A percentile compares a stretch with the other conserved stretches of the same genome.
phyloP scores from a whole-genome alignment of 1,284 basidiomycete genomes.

The Exobasidium cylindrosporum region DNA sequence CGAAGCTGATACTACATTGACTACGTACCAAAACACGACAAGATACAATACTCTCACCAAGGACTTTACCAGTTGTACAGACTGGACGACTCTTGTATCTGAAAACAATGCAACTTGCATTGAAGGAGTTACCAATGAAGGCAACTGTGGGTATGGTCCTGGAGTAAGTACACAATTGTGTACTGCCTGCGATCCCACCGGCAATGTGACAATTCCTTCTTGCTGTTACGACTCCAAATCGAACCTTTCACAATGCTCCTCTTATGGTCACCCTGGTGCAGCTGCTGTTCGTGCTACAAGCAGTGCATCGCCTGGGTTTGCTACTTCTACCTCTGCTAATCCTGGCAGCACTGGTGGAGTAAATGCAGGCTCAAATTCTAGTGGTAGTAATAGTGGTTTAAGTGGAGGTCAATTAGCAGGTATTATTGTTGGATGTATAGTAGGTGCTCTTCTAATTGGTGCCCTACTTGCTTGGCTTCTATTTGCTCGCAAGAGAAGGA shows the following conservation, averaged over 20 bases:
- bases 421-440: slow-evolving; percentile 36
- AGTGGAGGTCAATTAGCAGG: slow-evolving; percentile 33
- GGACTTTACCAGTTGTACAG: slow-evolving; percentile 54
- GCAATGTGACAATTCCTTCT: slow-evolving; percentile 31
- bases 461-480: slow-evolving; percentile 31
- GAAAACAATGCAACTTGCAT: slow-evolving; percentile 56
- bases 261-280: slow-evolving; percentile 41
- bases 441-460: slow-evolving; percentile 40
- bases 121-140: slow-evolving; percentile 56
- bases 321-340: slow-evolving; percentile 16
- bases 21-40: slow-evolving; percentile 30
- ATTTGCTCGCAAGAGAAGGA: slow-evolving; percentile 17
- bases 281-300: slow-evolving; percentile 34
- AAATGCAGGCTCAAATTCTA: slow-evolving; percentile 14
- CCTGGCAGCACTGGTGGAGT: slow-evolving; percentile 10
- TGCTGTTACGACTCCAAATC: slow-evolving; percentile 44
- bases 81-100: slow-evolving; percentile 56
- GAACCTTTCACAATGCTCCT: slow-evolving; percentile 33
- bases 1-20: slow-evolving; percentile 36
- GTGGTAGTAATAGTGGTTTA: slow-evolving; percentile 7
- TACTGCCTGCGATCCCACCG: slow-evolving; percentile 52
- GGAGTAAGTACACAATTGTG: slow-evolving; percentile 56
- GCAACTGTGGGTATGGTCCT: slow-evolving; percentile 58
- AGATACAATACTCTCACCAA: slow-evolving; percentile 51
- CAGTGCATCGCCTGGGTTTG: slow-evolving; percentile 30